These are phyloP conservation scores for Glutinoglossum americanum DNA, from an alignment of 495 filamentous ascomycete species.

Conservation along the genomic window DNA sequence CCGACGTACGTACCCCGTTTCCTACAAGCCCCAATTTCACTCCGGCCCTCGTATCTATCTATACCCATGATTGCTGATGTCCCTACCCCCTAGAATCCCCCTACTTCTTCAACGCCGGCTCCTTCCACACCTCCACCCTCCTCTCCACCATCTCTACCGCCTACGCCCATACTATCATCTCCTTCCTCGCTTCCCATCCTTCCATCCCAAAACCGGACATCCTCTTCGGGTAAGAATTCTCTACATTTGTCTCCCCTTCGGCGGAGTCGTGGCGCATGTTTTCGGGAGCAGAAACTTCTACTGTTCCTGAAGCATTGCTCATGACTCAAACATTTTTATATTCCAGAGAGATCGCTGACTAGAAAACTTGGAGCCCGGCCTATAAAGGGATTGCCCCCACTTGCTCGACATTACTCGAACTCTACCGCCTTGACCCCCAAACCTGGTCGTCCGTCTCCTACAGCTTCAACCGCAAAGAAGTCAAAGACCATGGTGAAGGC, in stretches of 20 bases:
- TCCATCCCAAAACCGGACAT: not conserved
- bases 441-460: constrained; percentile 43
- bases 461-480: constrained; percentile 86
- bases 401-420: constrained; percentile 43
- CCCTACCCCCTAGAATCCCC: constrained; percentile 34
- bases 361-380: constrained; percentile 31
- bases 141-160: constrained; percentile 52
- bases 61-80: not conserved
- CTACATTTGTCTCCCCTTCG: not conserved
- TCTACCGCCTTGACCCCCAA: constrained; percentile 36
- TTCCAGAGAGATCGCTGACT: not conserved
- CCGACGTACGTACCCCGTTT: constrained; percentile 19
- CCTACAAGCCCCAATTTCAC: not conserved
- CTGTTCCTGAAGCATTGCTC: too few relatives aligned
- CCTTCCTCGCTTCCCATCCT: constrained; percentile 6
- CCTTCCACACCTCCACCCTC: constrained; percentile 57
- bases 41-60: too few relatives aligned
- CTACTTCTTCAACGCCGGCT: constrained; percentile 96
- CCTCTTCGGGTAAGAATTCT: constrained; percentile 2
- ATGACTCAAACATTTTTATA: too few relatives aligned
- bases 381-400: constrained; percentile 92
- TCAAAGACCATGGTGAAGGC: constrained; percentile 84
- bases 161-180: constrained; percentile 51
- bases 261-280: too few relatives aligned
- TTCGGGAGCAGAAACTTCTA: too few relatives aligned